phyloP scores from a whole-genome alignment of 805 yeast species.

The Wickerhamomyces mucosus region DNA sequence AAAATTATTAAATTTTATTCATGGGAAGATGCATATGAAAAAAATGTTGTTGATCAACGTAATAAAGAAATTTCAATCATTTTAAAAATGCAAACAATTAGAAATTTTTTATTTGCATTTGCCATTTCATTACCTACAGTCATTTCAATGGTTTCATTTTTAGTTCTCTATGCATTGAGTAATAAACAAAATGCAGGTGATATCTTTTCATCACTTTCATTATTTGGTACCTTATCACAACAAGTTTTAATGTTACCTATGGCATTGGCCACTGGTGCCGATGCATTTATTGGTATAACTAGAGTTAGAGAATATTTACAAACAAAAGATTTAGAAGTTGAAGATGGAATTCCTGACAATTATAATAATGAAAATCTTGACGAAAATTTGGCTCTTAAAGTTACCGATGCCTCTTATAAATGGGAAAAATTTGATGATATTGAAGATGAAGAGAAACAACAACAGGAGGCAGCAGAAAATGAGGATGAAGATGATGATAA shows the following conservation, averaged over 20 bases:
- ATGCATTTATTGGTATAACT: conserved; percentile 51
- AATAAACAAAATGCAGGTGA: conserved; percentile 41
- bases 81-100: conserved; percentile 47
- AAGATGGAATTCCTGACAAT: conserved; percentile 27
- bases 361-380: conserved; percentile 24
- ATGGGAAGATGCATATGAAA: conserved; percentile 73
- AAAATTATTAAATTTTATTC: conserved; percentile 74
- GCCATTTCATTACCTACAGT: conserved; percentile 41
- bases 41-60: conserved; percentile 43
- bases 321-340: conserved; percentile 33
- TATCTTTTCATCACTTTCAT: conserved; percentile 60
- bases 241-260: conserved; percentile 64
- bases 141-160: conserved; percentile 46
- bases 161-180: conserved; percentile 29
- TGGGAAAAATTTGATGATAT: conserved; percentile 50
- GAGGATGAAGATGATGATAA: conserved; percentile 14
- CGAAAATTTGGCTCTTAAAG: conserved; percentile 33
- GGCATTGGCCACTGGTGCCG: conserved; percentile 59
- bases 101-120: conserved; percentile 43
- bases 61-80: conserved; percentile 46
- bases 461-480: conserved; percentile 2
- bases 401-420: conserved; percentile 46
- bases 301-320: conserved; percentile 48
- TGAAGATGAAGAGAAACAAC: conserved; percentile 28
- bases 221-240: conserved; percentile 51